Percentiles rank a stretch among this genome's conserved stretches.
These are phyloP conservation scores for Conoideocrella luteorostrata DNA, from an alignment of 2,329 filamentous ascomycete genomes.

Conservation along the genomic window DNA sequence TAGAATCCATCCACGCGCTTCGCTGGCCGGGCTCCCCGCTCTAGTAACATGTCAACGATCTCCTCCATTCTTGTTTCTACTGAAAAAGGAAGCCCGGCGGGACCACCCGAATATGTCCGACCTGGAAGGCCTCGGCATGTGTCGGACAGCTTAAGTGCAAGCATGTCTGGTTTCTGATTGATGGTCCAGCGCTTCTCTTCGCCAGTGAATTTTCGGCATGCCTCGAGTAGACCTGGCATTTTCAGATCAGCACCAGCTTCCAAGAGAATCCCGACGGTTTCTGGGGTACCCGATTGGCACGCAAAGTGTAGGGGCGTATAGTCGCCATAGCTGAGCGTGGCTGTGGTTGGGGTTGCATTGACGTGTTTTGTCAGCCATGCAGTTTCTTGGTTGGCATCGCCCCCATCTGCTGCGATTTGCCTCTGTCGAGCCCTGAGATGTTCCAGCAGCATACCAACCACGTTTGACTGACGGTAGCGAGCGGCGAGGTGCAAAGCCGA, in stretches of 20 bases:
- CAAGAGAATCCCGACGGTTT: constrained; percentile 17
- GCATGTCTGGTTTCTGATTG: too few species aligned
- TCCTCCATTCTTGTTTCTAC: too few species aligned
- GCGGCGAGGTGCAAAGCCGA: constrained; percentile 34
- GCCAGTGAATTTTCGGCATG: constrained; percentile 8
- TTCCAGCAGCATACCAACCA: constrained; percentile 21
- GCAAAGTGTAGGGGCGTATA: constrained; percentile 18
- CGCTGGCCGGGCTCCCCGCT: too few species aligned
- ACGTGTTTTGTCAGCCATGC: too few species aligned
- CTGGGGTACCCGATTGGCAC: constrained; percentile 12
- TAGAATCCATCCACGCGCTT: too few species aligned
- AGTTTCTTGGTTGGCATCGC: too few species aligned
- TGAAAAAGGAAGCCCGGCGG: too few species aligned
- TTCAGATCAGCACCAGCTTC: constrained; percentile 12
- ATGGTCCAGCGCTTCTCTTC: constrained; percentile 12
- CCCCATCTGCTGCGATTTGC: too few species aligned
- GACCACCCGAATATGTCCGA: too few species aligned
- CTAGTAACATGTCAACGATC: too few species aligned
- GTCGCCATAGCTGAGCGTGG: background rate
- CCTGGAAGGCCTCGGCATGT: too few species aligned
- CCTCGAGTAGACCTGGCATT: background rate
- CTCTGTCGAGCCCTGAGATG: background rate
- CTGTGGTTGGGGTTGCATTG: background rate
- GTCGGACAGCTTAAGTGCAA: too few species aligned
- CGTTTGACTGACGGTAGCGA: constrained; percentile 22